A percentile compares a stretch with the other conserved stretches of the same genome.
These are phyloP conservation scores for Aphanomyces invadans DNA, from an alignment of 352 stramenopile genomes.

Conservation along the genomic window DNA sequence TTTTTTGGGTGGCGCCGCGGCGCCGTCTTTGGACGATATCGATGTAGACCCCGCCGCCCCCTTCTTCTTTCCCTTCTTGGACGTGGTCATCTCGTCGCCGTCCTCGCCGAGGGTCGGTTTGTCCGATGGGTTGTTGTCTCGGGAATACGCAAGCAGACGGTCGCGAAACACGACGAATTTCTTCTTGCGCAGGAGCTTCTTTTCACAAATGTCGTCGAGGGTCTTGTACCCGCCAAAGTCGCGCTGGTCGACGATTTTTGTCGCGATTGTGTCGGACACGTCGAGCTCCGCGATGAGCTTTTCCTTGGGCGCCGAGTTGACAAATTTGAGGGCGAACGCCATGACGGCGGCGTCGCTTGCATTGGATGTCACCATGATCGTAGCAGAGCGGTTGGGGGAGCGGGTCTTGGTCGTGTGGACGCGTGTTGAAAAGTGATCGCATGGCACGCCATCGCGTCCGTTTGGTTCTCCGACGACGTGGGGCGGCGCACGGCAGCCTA, in stretches of 20 bases:
- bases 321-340: constrained; percentile 11
- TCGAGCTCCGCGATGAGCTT: constrained; percentile 4
- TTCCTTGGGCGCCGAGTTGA: constrained; percentile 17
- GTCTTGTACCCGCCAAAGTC: constrained; percentile 16
- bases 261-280: background rate
- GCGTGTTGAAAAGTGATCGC: too few species aligned
- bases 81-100: background rate
- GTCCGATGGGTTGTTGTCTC: constrained; percentile 6
- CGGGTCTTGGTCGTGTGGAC: too few species aligned
- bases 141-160: background rate
- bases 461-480: too few species aligned
- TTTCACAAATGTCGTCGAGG: constrained; percentile 17
- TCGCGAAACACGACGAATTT: constrained; percentile 11
- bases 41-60: background rate
- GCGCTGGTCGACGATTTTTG: constrained; percentile 20
- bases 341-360: constrained; percentile 9
- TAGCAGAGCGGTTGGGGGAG: too few species aligned
- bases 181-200: constrained; percentile 23
- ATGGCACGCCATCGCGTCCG: too few species aligned
- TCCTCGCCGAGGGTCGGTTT: background rate
- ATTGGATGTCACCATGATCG: too few species aligned
- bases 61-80: background rate
- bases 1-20: background rate
- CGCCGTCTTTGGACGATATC: too few species aligned
- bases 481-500: too few species aligned